Evolutionary conservation across 2,329 filamentous ascomycete genomes (phyloP), one percentile per base, ranked within the genome.

Genomic region (Xylariaceae sp.): DNA sequence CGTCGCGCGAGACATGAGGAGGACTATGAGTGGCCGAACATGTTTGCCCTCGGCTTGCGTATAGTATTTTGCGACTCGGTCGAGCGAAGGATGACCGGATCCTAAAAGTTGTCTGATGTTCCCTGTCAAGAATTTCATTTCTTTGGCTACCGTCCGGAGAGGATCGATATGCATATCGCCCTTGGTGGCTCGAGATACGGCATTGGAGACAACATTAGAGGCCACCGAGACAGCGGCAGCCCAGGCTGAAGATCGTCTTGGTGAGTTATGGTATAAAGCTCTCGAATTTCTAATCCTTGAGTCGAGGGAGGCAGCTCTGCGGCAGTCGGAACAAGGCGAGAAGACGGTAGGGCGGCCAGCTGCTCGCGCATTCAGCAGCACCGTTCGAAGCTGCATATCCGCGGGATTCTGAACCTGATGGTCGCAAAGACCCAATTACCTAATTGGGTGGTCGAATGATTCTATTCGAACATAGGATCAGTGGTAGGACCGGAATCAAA

Each of bases 21-120:
- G 85, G 26, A 99, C 93, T 60, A 99, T 89, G 74, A 97, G 85
- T 26, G 95, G 95, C 65, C 95, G 88, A 67, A 99, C 88, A 76
- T 98, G 95, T 79, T 99, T 99, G 62, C 95, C 95, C 80, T 98
- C 92, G 58, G 91, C 91, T 69, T 94, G 90, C 19, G 95, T 96
- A 75, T 99, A 99, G 81, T 99, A 99, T 77, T 99, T 99, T 49
- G 95, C 92, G 24, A 93, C 94, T 37, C 91, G 93, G 72, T 98
- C 95, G 58, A 99, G 84, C 41, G 93, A 92, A 0, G 95, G 95
- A 72, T 99, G 94, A 5, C 94, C 94, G 0, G 93, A 97, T 5
- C 94, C 94, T 14, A 98, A 80, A n/a, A 98, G 82, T 71, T 96
- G 90, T 60, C 91, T 85, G 75, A 98, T 96, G 69, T 98, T 96